A percentile compares a stretch with the other conserved stretches of the same genome.
These are phyloP conservation scores for Russula virescens DNA, from an alignment of 768 basidiomycete genomes.

Conservation along the genomic window DNA sequence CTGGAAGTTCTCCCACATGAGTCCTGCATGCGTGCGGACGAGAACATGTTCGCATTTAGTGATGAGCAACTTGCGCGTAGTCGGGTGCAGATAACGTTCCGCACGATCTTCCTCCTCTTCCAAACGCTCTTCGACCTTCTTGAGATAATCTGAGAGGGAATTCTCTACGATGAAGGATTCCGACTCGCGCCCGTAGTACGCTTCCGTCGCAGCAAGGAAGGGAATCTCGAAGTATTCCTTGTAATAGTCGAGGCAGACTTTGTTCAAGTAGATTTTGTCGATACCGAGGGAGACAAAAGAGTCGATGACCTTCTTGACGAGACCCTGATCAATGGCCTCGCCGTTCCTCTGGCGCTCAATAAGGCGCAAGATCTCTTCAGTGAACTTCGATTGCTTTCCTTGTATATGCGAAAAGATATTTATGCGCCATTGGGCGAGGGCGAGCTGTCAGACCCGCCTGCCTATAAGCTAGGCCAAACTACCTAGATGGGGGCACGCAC, in stretches of 20 bases:
- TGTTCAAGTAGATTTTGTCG: conserved; percentile 88
- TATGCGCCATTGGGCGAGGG: conserved; percentile 92
- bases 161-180: conserved; percentile 84
- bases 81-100: conserved; percentile 86
- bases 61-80: conserved; percentile 76
- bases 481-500: no score
- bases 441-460: no score
- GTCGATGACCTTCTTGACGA: conserved; percentile 92
- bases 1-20: conserved; percentile 94
- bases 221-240: conserved; percentile 83
- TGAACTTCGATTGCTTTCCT: conserved; percentile 72
- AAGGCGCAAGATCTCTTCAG: conserved; percentile 78
- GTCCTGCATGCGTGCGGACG: conserved; percentile 75
- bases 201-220: conserved; percentile 84
- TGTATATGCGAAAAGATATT: conserved; percentile 90
- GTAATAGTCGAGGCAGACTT: conserved; percentile 90
- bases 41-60: conserved; percentile 87
- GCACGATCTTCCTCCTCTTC: conserved; percentile 94
- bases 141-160: conserved; percentile 90
- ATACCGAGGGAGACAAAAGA: conserved; percentile 93
- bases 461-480: no score
- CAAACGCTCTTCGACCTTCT: conserved; percentile 88
- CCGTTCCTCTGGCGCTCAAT: conserved; percentile 95
- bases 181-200: conserved; percentile 89
- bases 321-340: conserved; percentile 84